Evolutionary conservation across 257 asterid species (phyloP), one percentile per base, ranked within the genome.

Genomic region (Plantago major): DNA sequence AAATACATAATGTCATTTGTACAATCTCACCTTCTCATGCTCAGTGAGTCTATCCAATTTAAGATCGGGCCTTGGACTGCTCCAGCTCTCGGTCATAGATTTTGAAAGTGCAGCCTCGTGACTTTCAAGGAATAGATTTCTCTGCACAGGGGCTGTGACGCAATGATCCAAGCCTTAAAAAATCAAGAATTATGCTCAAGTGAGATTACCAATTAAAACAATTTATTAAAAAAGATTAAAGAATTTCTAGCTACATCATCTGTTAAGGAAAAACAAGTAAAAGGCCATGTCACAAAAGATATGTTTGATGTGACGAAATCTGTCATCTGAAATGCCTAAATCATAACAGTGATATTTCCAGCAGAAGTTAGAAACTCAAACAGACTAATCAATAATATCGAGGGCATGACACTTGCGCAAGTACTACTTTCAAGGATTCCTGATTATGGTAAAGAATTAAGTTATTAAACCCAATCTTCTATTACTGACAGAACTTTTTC

Each of bases 1-100:
- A 63, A 45, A 15, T 44, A 68, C 37, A 28, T 6, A 56, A 64
- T 37, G 46, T 9, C 55, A n/a, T 30, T 52, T 12, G n/a, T 28
- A 6, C 26, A 51, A 51, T 22, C 44, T 59, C 49, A 89, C 97
- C 97, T 87, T 89, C 65, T 85, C 90, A 60, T 77, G 80, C 77
- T 93, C 95, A 2, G 94, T 81, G 17, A 87, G 79, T 72, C 75
- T 80, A 71, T 93, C 95, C 77, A 89, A 71, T 71, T 74, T 87
- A 46, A 73, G 82, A 58, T 84, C 75, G 62, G 79, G 73, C 78
- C 81, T 44, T 30, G 86, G 84, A 76, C 67, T 83, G 45, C 78
- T 78, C 68, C 71, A 72, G 67, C 65, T 81, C 82, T 87, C 94
- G 14, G 77, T 77, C 96, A 89, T 74, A 65, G 99, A 89, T 73